A percentile compares a stretch with the other conserved stretches of the same genome.
Evolutionary conservation across 2,329 filamentous ascomycete genomes (phyloP).

Genomic region (Xenoacremonium recifei): DNA sequence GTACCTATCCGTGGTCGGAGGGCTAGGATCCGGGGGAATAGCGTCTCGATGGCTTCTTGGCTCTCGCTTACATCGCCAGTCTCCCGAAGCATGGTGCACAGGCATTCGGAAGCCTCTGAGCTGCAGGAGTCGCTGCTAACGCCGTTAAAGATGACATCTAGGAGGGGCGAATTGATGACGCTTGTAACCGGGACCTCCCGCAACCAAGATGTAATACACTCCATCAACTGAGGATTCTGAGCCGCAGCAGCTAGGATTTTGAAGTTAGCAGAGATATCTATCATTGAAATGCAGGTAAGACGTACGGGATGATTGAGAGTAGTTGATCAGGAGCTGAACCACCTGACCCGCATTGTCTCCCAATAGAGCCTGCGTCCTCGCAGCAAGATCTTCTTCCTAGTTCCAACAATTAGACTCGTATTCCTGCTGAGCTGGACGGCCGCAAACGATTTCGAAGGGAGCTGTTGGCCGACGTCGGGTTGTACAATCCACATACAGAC

Average conservation of each 20-base stretch:
- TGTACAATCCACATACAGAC: constrained; percentile 81
- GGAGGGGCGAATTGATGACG: constrained; percentile 80
- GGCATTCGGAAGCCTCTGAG: constrained; percentile 85
- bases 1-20: constrained; percentile 75
- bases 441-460: constrained; percentile 32
- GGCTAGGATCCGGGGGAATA: constrained; percentile 78
- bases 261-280: background rate
- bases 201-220: constrained; percentile 96
- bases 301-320: constrained; percentile 87
- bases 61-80: constrained; percentile 93
- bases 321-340: constrained; percentile 81
- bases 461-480: constrained; percentile 40
- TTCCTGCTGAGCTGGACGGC: constrained; percentile 34
- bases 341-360: constrained; percentile 89
- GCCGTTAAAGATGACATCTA: constrained; percentile 77
- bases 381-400: constrained; percentile 92
- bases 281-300: too few relatives aligned
- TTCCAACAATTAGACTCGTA: constrained; percentile 41
- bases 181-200: constrained; percentile 83
- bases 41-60: constrained; percentile 72
- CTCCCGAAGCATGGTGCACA: constrained; percentile 89
- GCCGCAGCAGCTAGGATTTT: constrained; percentile 64
- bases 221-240: constrained; percentile 84
- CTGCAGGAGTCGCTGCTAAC: constrained; percentile 75
- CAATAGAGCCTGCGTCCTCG: constrained; percentile 84